Conservation (phyloP, 768 basidiomycete species). For the Podaxis mareebaensis region DNA sequence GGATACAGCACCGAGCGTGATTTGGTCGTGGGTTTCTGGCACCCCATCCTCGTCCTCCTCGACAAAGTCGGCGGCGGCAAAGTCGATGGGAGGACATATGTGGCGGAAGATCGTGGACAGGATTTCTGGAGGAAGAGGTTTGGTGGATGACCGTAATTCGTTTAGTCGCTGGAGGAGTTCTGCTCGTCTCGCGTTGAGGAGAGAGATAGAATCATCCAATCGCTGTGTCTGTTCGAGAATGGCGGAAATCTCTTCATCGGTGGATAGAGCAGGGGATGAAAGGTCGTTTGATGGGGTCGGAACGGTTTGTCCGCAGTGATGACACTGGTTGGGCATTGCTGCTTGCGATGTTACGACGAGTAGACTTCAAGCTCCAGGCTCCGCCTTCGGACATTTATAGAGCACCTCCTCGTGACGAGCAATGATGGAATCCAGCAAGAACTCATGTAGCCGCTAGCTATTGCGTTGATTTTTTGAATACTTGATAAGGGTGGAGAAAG, state of each 20-base stretch:
- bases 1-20: not conserved
- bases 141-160: slow-evolving; percentile 1
- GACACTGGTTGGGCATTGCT: not conserved
- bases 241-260: not conserved
- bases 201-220: not conserved
- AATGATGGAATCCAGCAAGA: not conserved
- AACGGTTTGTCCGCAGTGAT: not conserved
- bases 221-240: not conserved
- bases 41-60: not conserved
- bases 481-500: not conserved
- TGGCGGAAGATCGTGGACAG: not conserved
- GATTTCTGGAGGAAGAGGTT: not conserved
- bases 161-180: slow-evolving; percentile 1
- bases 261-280: not conserved
- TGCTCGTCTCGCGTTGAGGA: not conserved
- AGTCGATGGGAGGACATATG: not conserved
- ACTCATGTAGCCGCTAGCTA: not conserved
- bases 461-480: not conserved
- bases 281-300: not conserved
- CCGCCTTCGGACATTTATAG: not conserved
- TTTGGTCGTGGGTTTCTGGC: not conserved
- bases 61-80: not conserved
- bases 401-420: not conserved
- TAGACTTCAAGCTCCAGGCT: not conserved
- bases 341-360: not conserved